phyloP scores from a whole-genome alignment of 1,284 basidiomycete genomes.

The Cutaneotrichosporon curvatum region DNA sequence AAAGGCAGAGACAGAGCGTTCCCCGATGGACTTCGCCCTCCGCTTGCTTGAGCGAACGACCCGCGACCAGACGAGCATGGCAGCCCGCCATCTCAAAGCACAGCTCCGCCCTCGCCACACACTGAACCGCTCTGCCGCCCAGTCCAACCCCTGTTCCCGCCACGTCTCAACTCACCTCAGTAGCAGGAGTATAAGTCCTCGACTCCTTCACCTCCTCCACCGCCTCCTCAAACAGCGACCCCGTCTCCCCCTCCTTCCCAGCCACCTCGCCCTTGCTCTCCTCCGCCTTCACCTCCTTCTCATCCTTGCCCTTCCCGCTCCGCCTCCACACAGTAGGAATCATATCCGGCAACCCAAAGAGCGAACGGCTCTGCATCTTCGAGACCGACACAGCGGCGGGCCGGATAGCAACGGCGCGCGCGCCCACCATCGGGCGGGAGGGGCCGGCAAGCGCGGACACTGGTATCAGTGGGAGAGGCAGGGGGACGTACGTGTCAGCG shows the following conservation, averaged over 20 bases:
- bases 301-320: constrained; percentile 2
- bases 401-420: neutral
- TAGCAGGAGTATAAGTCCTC: constrained; percentile 19
- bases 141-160: too few species aligned
- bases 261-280: neutral
- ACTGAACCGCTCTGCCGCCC: too few species aligned
- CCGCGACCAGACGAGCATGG: too few species aligned
- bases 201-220: constrained; percentile 9
- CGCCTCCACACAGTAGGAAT: constrained; percentile 12
- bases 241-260: neutral
- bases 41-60: too few species aligned
- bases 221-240: constrained; percentile 9
- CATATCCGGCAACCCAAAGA: constrained; percentile 8
- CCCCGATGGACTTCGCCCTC: too few species aligned
- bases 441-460: constrained; percentile 13
- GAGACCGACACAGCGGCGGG: neutral
- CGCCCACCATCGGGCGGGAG: constrained; percentile 10
- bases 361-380: neutral
- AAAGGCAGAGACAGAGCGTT: too few species aligned
- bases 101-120: too few species aligned
- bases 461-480: constrained; percentile 1
- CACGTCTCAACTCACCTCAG: constrained; percentile 6
- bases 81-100: too few species aligned
- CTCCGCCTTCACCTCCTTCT: constrained; percentile 1
- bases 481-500: constrained; percentile 8